These are phyloP conservation scores for Ambrosia artemisiifolia DNA, from an alignment of 129 eudicot species.

Conservation along the genomic window DNA sequence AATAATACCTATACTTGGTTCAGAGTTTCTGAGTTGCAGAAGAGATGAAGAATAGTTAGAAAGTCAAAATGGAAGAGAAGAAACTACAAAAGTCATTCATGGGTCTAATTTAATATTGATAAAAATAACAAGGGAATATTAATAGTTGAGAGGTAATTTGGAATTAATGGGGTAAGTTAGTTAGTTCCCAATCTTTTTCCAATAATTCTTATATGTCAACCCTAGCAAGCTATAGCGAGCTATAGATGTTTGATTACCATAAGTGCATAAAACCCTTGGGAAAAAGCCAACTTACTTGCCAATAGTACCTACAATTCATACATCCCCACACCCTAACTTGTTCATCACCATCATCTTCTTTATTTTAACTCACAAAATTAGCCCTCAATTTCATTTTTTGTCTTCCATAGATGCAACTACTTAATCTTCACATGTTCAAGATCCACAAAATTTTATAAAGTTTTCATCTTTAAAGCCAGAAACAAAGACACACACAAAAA, in stretches of 20 bases:
- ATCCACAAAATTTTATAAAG: slow-evolving; percentile 7
- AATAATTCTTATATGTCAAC: slow-evolving; percentile 44
- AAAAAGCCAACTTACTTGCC: slow-evolving; percentile 45
- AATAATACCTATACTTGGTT: slow-evolving; percentile 14
- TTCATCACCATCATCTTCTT: slow-evolving; percentile 9
- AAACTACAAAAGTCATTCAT: slow-evolving; percentile 3
- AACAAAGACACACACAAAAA: slow-evolving; percentile 17
- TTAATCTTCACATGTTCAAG: slow-evolving; percentile 14
- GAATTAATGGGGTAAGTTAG: slow-evolving; percentile 35
- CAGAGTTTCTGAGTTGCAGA: not conserved
- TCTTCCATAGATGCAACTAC: slow-evolving; percentile 10
- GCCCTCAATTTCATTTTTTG: slow-evolving; percentile 28
- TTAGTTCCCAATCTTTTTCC: slow-evolving; percentile 48
- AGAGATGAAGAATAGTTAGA: not conserved
- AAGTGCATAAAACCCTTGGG: slow-evolving; percentile 36
- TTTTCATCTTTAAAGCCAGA: slow-evolving; percentile 9
- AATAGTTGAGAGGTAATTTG: slow-evolving; percentile 33
- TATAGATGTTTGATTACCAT: slow-evolving; percentile 39
- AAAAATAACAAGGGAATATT: slow-evolving; percentile 17
- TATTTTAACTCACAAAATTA: slow-evolving; percentile 11
- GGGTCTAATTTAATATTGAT: not conserved
- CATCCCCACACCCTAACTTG: slow-evolving; percentile 34
- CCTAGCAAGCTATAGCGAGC: slow-evolving; percentile 37
- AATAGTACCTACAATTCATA: slow-evolving; percentile 32
- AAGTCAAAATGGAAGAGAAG: not conserved